These are phyloP conservation scores for Babesia gibsoni DNA, from an alignment of 169 alveolate genomes.

Conservation along the genomic window DNA sequence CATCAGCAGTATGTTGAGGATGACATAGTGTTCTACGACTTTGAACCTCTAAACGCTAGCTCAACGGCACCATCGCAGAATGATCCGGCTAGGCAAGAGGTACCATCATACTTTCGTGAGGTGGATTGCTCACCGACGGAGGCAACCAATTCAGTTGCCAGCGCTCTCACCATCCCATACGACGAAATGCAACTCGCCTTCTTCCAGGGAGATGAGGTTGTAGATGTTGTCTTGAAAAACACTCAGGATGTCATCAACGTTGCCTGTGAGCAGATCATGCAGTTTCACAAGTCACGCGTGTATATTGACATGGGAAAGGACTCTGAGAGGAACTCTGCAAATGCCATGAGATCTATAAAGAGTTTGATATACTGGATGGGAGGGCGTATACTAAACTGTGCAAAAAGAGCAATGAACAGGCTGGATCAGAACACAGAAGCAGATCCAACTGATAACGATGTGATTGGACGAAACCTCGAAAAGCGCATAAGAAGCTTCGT, in stretches of 20 bases:
- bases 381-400: conserved; percentile 40
- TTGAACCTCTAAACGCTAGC: background rate
- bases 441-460: background rate
- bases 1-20: conserved; percentile 15
- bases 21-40: background rate
- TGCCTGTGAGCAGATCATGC: conserved; percentile 7
- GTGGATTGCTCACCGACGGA: conserved; percentile 14
- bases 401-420: conserved; percentile 33
- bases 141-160: background rate
- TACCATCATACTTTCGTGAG: background rate
- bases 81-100: conserved; percentile 4
- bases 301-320: conserved; percentile 2
- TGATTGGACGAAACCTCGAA: conserved; percentile 15
- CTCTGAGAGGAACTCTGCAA: conserved; percentile 14
- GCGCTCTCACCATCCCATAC: background rate
- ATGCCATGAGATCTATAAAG: conserved; percentile 47
- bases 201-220: conserved; percentile 39
- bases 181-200: conserved; percentile 42
- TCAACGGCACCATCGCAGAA: conserved; percentile 8
- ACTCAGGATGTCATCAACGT: conserved; percentile 7
- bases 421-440: conserved; percentile 9
- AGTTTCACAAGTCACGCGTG: conserved; percentile 17
- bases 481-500: conserved; percentile 19
- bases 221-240: background rate
- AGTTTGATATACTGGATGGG: conserved; percentile 46